Percentiles rank a stretch among this genome's conserved stretches.
Conservation (phyloP, 352 stramenopile genomes). For the Globisporangium recalcitrans region DNA sequence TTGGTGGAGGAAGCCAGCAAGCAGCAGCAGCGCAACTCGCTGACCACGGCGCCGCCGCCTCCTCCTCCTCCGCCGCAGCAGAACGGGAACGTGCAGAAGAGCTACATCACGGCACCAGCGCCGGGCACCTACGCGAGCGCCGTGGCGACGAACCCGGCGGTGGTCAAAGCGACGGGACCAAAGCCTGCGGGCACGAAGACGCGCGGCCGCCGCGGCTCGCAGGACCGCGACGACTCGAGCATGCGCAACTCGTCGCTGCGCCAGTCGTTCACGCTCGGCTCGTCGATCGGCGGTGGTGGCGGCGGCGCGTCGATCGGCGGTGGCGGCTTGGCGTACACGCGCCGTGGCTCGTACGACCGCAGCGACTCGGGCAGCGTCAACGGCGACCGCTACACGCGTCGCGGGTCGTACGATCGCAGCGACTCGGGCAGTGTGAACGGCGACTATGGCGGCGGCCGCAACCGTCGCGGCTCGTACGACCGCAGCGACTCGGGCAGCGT, state of each 20-base stretch:
- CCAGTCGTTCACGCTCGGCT: conserved; percentile 20
- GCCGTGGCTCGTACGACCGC: conserved; percentile 51
- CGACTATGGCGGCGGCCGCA: conserved; percentile 25
- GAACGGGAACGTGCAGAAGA: conserved; percentile 14
- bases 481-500: conserved; percentile 16
- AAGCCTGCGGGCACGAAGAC: conserved; percentile 5
- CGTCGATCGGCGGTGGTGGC: conserved; percentile 11
- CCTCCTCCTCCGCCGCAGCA: conserved; percentile 7
- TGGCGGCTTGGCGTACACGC: conserved; percentile 35
- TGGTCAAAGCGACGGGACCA: neutral
- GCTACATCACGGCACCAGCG: conserved; percentile 20
- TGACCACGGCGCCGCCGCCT: conserved; percentile 29
- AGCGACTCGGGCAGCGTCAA: conserved; percentile 35
- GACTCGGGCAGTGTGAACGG: conserved; percentile 21
- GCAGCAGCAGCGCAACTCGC: conserved; percentile 47
- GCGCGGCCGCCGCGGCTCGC: conserved; percentile 53
- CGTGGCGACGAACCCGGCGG: conserved; percentile 21
- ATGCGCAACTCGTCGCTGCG: conserved; percentile 20
- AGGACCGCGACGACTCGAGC: conserved; percentile 32
- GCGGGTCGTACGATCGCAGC: conserved; percentile 23
- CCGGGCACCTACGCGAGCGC: conserved; percentile 25
- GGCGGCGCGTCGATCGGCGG: conserved; percentile 3
- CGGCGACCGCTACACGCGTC: conserved; percentile 17
- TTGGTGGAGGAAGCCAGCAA: conserved; percentile 61
- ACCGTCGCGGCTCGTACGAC: conserved; percentile 29